Conservation (phyloP, 2,329 filamentous ascomycete genomes). For the Paraphaeosphaeria sporulosa region DNA sequence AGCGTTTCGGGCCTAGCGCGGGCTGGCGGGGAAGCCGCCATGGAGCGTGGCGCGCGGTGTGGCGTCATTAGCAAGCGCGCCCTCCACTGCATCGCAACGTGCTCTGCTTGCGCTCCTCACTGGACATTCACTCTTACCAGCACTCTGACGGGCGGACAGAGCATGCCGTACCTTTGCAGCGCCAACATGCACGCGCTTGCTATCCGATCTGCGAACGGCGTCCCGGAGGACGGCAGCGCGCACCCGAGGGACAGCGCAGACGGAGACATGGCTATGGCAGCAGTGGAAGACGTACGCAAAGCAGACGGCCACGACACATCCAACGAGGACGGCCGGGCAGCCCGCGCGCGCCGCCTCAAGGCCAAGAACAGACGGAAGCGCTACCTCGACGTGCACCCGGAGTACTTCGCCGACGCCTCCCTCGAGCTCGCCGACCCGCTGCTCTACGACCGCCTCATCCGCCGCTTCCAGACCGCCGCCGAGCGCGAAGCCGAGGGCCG, state of each 20-base stretch:
- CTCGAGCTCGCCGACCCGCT: constrained; percentile 76
- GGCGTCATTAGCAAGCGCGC: constrained; percentile 34
- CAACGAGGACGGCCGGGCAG: constrained; percentile 29
- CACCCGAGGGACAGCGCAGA: constrained; percentile 6
- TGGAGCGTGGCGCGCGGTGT: constrained; percentile 27
- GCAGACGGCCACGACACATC: constrained; percentile 19
- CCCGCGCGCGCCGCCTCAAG: constrained; percentile 54
- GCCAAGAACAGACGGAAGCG: constrained; percentile 79
- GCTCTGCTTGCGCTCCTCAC: not conserved
- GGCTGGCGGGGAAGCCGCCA: constrained; percentile 3
- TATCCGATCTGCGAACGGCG: constrained; percentile 29
- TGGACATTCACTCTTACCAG: not conserved
- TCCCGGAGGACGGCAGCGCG: constrained; percentile 9
- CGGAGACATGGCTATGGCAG: not conserved
- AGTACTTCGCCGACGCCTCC: constrained; percentile 70
- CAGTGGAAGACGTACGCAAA: constrained; percentile 4
- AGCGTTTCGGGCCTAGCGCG: constrained; percentile 31
- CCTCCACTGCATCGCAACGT: not conserved
- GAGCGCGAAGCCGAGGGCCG: constrained; percentile 79
- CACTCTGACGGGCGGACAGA: constrained; percentile 1
- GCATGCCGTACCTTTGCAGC: constrained; percentile 38
- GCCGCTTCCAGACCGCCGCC: constrained; percentile 74
- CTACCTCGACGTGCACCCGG: constrained; percentile 75
- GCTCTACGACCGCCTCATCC: constrained; percentile 81
- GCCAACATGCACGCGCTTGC: constrained; percentile 35